A percentile compares a stretch with the other conserved stretches of the same genome.
These are phyloP conservation scores for Colletotrichum aenigma DNA, from an alignment of 2,329 filamentous ascomycete species.

Conservation along the genomic window DNA sequence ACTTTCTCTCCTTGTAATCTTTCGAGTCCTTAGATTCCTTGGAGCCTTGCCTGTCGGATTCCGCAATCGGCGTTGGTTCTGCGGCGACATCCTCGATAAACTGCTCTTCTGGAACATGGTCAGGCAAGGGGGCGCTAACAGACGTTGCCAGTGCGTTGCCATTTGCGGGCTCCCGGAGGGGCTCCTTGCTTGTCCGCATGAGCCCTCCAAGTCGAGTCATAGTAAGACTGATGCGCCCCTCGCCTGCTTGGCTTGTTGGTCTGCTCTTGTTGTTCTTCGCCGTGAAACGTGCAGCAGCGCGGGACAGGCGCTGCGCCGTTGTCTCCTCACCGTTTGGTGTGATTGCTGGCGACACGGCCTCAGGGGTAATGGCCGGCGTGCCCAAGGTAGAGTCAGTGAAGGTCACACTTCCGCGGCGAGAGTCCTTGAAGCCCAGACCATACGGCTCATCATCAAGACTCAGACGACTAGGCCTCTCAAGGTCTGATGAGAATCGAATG, in stretches of 20 bases:
- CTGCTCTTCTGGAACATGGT: conserved; percentile 19
- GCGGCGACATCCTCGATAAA: conserved; percentile 17
- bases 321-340: conserved; percentile 55
- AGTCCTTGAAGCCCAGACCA: conserved; percentile 37
- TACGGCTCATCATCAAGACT: conserved; percentile 47
- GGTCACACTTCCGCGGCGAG: conserved; percentile 56
- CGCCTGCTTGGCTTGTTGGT: conserved; percentile 62
- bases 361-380: conserved; percentile 41
- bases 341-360: conserved; percentile 39
- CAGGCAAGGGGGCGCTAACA: conserved; percentile 8
- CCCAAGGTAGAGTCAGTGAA: conserved; percentile 48
- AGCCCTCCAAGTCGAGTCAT: conserved; percentile 61
- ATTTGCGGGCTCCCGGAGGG: conserved; percentile 34
- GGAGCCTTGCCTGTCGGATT: conserved; percentile 21
- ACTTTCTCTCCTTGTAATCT: conserved; percentile 11
- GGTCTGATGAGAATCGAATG: conserved; percentile 60
- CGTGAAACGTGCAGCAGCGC: conserved; percentile 61
- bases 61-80: not conserved
- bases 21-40: conserved; percentile 15
- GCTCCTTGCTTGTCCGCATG: conserved; percentile 56
- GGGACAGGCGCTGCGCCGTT: conserved; percentile 58
- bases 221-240: conserved; percentile 60
- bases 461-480: conserved; percentile 52
- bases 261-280: conserved; percentile 53
- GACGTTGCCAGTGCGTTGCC: conserved; percentile 15